These are phyloP conservation scores for Forsythia suspensa DNA, from an alignment of 257 asterid genomes.

Conservation along the genomic window DNA sequence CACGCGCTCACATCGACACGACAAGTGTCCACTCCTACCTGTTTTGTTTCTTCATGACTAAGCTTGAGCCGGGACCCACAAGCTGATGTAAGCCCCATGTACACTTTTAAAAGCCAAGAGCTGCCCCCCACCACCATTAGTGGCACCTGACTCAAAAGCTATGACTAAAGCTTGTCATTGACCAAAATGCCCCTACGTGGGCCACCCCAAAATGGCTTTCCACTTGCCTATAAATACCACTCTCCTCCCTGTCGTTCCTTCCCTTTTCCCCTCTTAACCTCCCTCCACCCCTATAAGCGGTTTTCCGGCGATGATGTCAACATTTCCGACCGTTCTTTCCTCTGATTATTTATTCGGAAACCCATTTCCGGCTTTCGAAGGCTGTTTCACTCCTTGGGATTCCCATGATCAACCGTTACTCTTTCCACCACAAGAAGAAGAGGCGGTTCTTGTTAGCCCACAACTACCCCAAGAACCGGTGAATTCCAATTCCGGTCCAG, in stretches of 20 bases:
- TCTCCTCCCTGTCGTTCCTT: constrained; percentile 51
- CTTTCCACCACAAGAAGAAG: constrained; percentile 25
- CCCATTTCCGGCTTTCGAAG: constrained; percentile 47
- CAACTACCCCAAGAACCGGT: constrained; percentile 45
- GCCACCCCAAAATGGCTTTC: constrained; percentile 26
- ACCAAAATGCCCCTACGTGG: constrained; percentile 47
- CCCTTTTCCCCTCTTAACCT: constrained; percentile 39
- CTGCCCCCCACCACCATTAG: constrained; percentile 44
- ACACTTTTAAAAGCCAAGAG: constrained; percentile 31
- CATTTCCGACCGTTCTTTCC: constrained; percentile 43
- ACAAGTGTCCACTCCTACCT: constrained; percentile 39
- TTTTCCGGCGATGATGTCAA: constrained; percentile 58
- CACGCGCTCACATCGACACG: not conserved
- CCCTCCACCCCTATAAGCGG: constrained; percentile 23
- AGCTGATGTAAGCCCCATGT: constrained; percentile 33
- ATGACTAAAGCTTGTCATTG: not conserved
- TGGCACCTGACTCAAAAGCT: constrained; percentile 77
- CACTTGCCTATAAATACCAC: constrained; percentile 52
- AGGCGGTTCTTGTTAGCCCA: constrained; percentile 19
- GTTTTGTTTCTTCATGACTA: constrained; percentile 74
- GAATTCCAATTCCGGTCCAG: constrained; percentile 51
- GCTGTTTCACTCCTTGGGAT: constrained; percentile 62
- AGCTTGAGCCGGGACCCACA: constrained; percentile 50
- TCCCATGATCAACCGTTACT: constrained; percentile 38
- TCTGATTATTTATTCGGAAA: constrained; percentile 34